Evolutionary conservation across 2,329 filamentous ascomycete genomes (phyloP).

Genomic region (Sclerotinia nivalis): DNA sequence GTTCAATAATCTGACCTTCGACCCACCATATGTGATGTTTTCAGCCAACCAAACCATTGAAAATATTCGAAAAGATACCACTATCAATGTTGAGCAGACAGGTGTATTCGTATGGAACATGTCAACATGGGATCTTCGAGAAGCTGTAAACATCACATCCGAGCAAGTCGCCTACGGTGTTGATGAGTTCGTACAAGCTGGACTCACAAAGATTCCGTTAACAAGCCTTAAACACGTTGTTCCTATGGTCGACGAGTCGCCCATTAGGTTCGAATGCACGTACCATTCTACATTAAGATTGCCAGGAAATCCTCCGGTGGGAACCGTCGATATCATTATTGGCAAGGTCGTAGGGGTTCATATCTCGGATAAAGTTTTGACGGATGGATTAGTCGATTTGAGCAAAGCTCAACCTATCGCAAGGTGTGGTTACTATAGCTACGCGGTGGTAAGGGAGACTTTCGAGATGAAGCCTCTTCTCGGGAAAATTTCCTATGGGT

Average conservation of each 20-base stretch:
- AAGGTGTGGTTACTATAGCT: slow-evolving; percentile 60
- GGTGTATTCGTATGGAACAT: slow-evolving; percentile 61
- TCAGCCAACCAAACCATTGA: slow-evolving; percentile 55
- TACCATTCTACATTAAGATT: slow-evolving; percentile 56
- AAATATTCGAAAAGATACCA: slow-evolving; percentile 55
- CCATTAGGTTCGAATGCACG: slow-evolving; percentile 59
- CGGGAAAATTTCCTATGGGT: slow-evolving; percentile 40
- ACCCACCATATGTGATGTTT: slow-evolving; percentile 65
- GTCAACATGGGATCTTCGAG: slow-evolving; percentile 56
- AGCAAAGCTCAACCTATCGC: slow-evolving; percentile 60
- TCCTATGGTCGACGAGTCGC: slow-evolving; percentile 55
- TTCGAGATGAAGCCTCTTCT: slow-evolving; percentile 60
- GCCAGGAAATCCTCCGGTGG: slow-evolving; percentile 58
- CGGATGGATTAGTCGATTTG: slow-evolving; percentile 56
- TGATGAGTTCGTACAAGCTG: slow-evolving; percentile 56
- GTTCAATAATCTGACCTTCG: slow-evolving; percentile 64
- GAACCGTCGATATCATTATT: slow-evolving; percentile 56
- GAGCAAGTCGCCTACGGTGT: slow-evolving; percentile 51
- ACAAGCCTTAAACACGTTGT: slow-evolving; percentile 43
- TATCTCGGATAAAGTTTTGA: slow-evolving; percentile 56
- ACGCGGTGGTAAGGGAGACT: slow-evolving; percentile 54
- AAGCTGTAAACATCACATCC: slow-evolving; percentile 56
- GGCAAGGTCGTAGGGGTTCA: slow-evolving; percentile 58
- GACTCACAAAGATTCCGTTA: slow-evolving; percentile 51
- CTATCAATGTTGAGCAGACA: slow-evolving; percentile 56